phyloP scores from a whole-genome alignment of 129 eudicot genomes.

The Heracleum sosnowskyi region DNA sequence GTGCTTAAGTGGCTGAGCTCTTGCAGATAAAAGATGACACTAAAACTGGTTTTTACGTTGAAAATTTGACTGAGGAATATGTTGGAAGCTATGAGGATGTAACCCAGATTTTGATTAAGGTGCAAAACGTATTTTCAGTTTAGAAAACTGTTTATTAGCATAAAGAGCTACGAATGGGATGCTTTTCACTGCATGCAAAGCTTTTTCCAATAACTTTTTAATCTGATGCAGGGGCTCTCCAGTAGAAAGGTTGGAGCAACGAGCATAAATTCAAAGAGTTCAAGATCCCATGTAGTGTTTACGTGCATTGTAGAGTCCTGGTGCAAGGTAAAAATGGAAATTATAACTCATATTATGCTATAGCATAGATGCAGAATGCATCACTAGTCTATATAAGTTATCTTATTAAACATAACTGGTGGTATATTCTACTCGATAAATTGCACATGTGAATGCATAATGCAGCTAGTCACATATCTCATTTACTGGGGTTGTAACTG shows the following conservation, averaged over 20 bases:
- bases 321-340: constrained; percentile 60
- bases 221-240: constrained; percentile 75
- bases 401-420: neutral
- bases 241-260: constrained; percentile 81
- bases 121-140: constrained; percentile 9
- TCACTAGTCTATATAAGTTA: neutral
- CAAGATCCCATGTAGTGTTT: constrained; percentile 85
- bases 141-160: neutral
- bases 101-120: constrained; percentile 87
- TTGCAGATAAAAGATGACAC: constrained; percentile 84
- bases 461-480: neutral
- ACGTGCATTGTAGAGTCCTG: constrained; percentile 91
- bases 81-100: constrained; percentile 75
- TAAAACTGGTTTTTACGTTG: constrained; percentile 80
- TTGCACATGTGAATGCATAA: neutral
- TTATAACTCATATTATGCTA: neutral
- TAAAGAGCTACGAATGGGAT: too few species aligned
- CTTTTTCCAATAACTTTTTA: neutral
- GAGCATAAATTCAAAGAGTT: constrained; percentile 84
- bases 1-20: constrained; percentile 4
- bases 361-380: neutral
- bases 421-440: neutral
- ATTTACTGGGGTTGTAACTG: neutral
- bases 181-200: neutral
- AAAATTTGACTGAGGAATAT: constrained; percentile 82